Evolutionary conservation across 2,329 filamentous ascomycete species (phyloP), one percentile per base, ranked within the genome.

Genomic region (Geosmithia putterillii): DNA sequence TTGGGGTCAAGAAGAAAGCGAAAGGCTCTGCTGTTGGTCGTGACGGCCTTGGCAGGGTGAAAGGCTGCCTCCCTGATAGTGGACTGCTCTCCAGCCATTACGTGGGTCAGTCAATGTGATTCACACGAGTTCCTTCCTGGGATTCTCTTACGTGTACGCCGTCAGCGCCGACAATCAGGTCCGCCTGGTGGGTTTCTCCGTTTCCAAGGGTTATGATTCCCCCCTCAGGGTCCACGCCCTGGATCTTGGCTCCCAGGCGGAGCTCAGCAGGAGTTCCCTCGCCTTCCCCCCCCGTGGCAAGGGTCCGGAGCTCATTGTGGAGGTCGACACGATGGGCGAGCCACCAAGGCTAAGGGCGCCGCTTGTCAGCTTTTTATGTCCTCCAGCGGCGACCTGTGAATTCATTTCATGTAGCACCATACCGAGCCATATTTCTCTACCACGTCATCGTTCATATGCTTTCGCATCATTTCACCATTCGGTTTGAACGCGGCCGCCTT

Each of bases 321-420:
- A 68, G 44, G 43, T 68, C 65, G 3, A 65, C 64, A 0, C 65
- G 55, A 42, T 68, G 63, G 6, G 57, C 53, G 32, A 61, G 56
- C 47, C 58, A 65, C 47, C 58, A 54, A 4, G 56, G 52, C 9
- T 54, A 52, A 2, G n/a, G n/a, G n/a, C n/a, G n/a, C n/a, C n/a
- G n/a, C n/a, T n/a, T n/a, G n/a, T n/a, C n/a, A n/a, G n/a, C n/a
- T n/a, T n/a, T n/a, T n/a, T n/a, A n/a, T n/a, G n/a, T n/a, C n/a
- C n/a, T n/a, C n/a, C n/a, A n/a, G n/a, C n/a, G n/a, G n/a, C n/a
- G n/a, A n/a, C n/a, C n/a, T 59, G 59, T 25, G 57, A 61, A 2
- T 48, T 46, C 2, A 45, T 44, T 2, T 23, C 20, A 2, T 53
- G 52, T 38, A 48, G n/a, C n/a, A n/a, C 54, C n/a, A 48, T 41